Evolutionary conservation across 768 basidiomycete genomes (phyloP), one percentile per base, ranked within the genome.

Genomic region (Pisolithus albus): DNA sequence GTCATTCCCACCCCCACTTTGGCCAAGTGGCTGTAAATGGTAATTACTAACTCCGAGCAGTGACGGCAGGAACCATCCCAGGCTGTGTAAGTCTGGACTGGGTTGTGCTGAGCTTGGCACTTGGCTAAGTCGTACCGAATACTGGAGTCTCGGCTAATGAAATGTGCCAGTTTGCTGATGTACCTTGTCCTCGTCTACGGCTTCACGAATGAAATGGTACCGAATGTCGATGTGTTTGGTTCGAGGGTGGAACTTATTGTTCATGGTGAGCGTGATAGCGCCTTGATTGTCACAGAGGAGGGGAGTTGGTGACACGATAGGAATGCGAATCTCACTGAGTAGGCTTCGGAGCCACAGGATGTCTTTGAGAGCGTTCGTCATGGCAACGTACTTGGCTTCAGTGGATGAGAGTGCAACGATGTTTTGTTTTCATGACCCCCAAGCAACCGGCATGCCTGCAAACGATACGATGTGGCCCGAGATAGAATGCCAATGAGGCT

Each of bases 231-330:
- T 50, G 26, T 50, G 49, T 5, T 50, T 50, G 1, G 24, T 50
- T 15, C n/a, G 38, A 1, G 28, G 49, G 7, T 50, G 49, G 10
- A 50, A 50, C 23, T 50, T 50, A 10, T 50, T 50, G 49, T 50
- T 50, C 7, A 19, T n/a, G 5, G 39, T 50, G 26, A 50, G 49
- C 0, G 16, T 41, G 28, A 42, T 50, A 7, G 49, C 18, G 3
- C 49, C 39, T 41, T 50, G 49, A 1, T 50, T 50, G n/a, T 50
- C 40, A 11, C 49, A 50, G 4, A 41, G 8, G 4, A 50, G 7
- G 4, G 42, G n/a, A 32, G 41, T 42, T 7, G 41, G 18, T 5
- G 9, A 1, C 8, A 21, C 23, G 9, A 42, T 23, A 5, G 41
- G 41, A 1, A 21, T 9, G 13, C 8, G 19, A 23, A 42, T 42